Evolutionary conservation across 2,329 filamentous ascomycete species (phyloP).

Genomic region (Chaetomium sp.): DNA sequence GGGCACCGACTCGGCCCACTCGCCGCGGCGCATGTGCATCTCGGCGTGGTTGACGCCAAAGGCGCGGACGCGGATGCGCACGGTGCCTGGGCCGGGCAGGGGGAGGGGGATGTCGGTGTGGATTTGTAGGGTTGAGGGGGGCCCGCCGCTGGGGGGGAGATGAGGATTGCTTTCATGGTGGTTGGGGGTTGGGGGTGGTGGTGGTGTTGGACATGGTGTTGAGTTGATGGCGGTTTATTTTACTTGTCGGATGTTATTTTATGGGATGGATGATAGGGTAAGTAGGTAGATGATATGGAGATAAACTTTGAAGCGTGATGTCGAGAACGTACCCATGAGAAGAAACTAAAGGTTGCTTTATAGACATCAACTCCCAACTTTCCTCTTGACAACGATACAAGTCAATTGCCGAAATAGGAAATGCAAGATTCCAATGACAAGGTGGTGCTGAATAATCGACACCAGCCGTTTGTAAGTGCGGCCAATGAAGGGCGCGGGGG

Average conservation of each 20-base stretch:
- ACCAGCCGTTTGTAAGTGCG: neutral
- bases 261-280: neutral
- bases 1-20: conserved; percentile 45
- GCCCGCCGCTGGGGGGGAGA: conserved; percentile 40
- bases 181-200: neutral
- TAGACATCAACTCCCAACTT: neutral
- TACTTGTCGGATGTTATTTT: neutral
- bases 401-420: conserved; percentile 1
- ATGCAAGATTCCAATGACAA: neutral
- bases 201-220: neutral
- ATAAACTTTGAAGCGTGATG: neutral
- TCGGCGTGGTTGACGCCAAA: conserved; percentile 51
- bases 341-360: neutral
- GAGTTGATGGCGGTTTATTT: neutral
- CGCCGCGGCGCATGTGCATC: conserved; percentile 49
- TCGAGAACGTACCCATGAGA: neutral
- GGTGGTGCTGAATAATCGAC: conserved; percentile 1
- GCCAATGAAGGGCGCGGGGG: neutral
- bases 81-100: conserved; percentile 35
- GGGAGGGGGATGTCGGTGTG: conserved; percentile 20
- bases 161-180: conserved; percentile 42
- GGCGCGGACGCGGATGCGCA: conserved; percentile 43
- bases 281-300: neutral
- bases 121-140: conserved; percentile 39
- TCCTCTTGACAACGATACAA: neutral